These are phyloP conservation scores for Typha latifolia DNA, from an alignment of 176 grass and related monocot genomes.

Conservation along the genomic window DNA sequence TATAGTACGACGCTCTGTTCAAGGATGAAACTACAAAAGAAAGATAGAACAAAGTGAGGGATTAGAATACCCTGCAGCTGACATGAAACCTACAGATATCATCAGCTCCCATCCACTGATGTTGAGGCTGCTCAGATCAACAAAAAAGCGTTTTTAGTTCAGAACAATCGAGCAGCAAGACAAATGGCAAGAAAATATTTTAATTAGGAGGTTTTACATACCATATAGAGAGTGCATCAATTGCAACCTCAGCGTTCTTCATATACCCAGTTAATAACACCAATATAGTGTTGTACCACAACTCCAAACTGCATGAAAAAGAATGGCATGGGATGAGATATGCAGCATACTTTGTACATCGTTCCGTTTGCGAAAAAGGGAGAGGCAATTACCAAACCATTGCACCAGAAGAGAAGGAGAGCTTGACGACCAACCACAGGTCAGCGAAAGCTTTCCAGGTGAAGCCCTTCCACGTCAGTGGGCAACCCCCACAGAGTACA, in stretches of 20 bases:
- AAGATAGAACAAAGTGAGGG: not conserved
- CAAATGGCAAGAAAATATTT: not conserved
- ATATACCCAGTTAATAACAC: constrained; percentile 9
- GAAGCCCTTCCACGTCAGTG: constrained; percentile 34
- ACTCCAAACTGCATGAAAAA: constrained; percentile 14
- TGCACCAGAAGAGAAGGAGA: constrained; percentile 25
- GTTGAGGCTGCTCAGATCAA: constrained; percentile 35
- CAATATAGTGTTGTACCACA: constrained; percentile 16
- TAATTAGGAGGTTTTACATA: not conserved
- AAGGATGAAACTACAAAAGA: not conserved
- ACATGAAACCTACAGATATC: constrained; percentile 74
- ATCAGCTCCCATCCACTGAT: constrained; percentile 84
- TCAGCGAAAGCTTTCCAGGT: constrained; percentile 18
- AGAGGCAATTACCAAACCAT: constrained; percentile 34
- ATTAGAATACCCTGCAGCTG: constrained; percentile 52
- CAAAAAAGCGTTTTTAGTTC: not conserved
- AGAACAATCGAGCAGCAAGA: not conserved
- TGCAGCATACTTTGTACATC: not conserved
- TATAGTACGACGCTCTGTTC: no score
- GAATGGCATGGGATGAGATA: not conserved
- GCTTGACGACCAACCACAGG: constrained; percentile 25
- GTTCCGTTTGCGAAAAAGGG: not conserved
- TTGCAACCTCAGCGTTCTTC: constrained; percentile 8
- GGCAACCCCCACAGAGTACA: constrained; percentile 26
- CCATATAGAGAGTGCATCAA: constrained; percentile 22